Evolutionary conservation across 1,139 yeast species (phyloP), one percentile per base, ranked within the genome.

Genomic region (Diutina pseudorugosa): DNA sequence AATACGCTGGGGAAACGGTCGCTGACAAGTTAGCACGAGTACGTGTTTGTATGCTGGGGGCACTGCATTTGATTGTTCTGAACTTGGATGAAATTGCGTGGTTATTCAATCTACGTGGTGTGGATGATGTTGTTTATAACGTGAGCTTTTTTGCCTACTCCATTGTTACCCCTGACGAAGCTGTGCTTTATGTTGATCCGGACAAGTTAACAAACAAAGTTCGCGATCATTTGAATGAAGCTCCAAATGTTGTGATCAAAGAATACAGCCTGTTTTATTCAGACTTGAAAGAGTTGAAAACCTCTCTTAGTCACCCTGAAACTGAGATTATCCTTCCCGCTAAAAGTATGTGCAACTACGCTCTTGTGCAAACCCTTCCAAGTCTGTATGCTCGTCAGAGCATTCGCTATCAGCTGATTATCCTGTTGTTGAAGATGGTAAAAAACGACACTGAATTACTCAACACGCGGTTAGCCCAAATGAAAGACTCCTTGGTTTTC

Each of bases 31-130:
- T 74, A 19, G 48, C 51, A 1, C 57, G 67, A 41, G 62, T 73
- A 8, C 62, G 77, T 27, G 51, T 56, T 4, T 55, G 59, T 3
- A 61, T 73, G 64, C 54, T 52, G 4, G 54, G 57, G 1, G 65
- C 65, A 0, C 59, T 69, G 2, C 69, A 65, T 54, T 61, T 72
- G 52, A 59, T 79, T 5, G 64, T 76, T 2, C 68, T 74, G 11
- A 74, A 76, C 19, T 62, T 79, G 33, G 83, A 79, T 60, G 81
- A 78, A 52, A 65, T 78, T 52, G 82, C 82, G 1, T 79, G 83
- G 83, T 61, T 79, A 47, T 69, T 79, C 52, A 79, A 79, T 56
- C 62, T 78, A 51, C 65, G 83, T 51, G 64, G 74, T 19, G 77
- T 73, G 53, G 60, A 65, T 18, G 77, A 75, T 53, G 67, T 74